phyloP scores from a whole-genome alignment of 371 early-diverging fungal species.

The Syncephalis fuscata region DNA sequence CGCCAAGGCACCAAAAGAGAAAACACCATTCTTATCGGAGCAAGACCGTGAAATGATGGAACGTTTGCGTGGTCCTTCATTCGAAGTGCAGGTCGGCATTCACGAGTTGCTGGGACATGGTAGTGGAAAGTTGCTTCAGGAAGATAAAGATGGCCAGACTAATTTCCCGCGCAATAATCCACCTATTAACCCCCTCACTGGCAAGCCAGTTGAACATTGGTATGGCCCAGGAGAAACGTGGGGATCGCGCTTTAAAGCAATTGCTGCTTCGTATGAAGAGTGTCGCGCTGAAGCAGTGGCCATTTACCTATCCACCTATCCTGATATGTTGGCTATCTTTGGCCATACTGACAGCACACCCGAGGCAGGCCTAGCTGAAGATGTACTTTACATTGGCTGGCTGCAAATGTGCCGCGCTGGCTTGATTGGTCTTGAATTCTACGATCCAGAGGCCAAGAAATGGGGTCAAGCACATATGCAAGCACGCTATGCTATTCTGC shows the following conservation, averaged over 20 bases:
- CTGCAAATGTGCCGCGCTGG: slow-evolving; percentile 43
- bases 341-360: slow-evolving; percentile 11
- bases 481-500: slow-evolving; percentile 40
- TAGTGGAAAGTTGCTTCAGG: slow-evolving; percentile 31
- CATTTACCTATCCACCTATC: slow-evolving; percentile 22
- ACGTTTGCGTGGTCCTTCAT: slow-evolving; percentile 25
- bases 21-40: slow-evolving; percentile 24
- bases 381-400: slow-evolving; percentile 30
- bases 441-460: slow-evolving; percentile 23
- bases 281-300: slow-evolving; percentile 49
- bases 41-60: slow-evolving; percentile 23
- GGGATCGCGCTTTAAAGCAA: slow-evolving; percentile 27
- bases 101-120: slow-evolving; percentile 36
- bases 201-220: slow-evolving; percentile 25
- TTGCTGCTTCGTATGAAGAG: slow-evolving; percentile 29
- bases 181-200: slow-evolving; percentile 24
- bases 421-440: slow-evolving; percentile 28
- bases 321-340: slow-evolving; percentile 28
- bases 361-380: slow-evolving; percentile 22
- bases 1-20: slow-evolving; percentile 27
- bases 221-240: slow-evolving; percentile 43
- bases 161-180: slow-evolving; percentile 28
- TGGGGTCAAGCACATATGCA: slow-evolving; percentile 47
- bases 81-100: slow-evolving; percentile 35
- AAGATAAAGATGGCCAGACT: slow-evolving; percentile 24